Conservation (phyloP, 805 yeast species). For the Priceomyces medius region DNA sequence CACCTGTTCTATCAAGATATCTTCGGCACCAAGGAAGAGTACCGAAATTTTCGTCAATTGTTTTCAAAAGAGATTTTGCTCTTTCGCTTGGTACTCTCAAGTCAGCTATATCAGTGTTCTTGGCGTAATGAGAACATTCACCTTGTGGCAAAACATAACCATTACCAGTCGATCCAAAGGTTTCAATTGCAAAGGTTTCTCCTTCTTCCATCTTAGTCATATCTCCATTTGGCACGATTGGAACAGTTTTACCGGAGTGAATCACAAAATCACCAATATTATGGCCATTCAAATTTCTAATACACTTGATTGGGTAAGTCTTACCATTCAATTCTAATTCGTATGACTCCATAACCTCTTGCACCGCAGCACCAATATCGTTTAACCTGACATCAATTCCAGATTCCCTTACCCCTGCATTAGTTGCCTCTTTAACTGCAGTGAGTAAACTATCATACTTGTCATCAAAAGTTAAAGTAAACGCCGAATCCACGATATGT, state of each 20-base stretch:
- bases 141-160: constrained; percentile 87
- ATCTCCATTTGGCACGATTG: constrained; percentile 92
- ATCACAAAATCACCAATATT: constrained; percentile 79
- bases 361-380: constrained; percentile 93
- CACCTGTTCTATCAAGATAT: constrained; percentile 87
- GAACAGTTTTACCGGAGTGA: constrained; percentile 96
- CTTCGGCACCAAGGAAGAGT: constrained; percentile 96
- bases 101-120: constrained; percentile 46
- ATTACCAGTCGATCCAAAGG: constrained; percentile 95
- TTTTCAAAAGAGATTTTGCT: constrained; percentile 65
- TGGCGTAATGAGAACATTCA: constrained; percentile 92
- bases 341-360: constrained; percentile 96
- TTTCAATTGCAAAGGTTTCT: constrained; percentile 96
- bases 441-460: constrained; percentile 75
- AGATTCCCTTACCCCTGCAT: constrained; percentile 88
- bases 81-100: constrained; percentile 53
- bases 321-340: constrained; percentile 91
- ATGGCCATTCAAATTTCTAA: constrained; percentile 93
- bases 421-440: constrained; percentile 91
- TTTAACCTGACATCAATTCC: constrained; percentile 95
- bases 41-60: constrained; percentile 82
- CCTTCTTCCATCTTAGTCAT: constrained; percentile 98
- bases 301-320: constrained; percentile 79
- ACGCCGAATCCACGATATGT: constrained; percentile 90
- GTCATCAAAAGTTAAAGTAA: constrained; percentile 83